phyloP scores from a whole-genome alignment of 257 asterid species.

The Euphrasia confusa region DNA sequence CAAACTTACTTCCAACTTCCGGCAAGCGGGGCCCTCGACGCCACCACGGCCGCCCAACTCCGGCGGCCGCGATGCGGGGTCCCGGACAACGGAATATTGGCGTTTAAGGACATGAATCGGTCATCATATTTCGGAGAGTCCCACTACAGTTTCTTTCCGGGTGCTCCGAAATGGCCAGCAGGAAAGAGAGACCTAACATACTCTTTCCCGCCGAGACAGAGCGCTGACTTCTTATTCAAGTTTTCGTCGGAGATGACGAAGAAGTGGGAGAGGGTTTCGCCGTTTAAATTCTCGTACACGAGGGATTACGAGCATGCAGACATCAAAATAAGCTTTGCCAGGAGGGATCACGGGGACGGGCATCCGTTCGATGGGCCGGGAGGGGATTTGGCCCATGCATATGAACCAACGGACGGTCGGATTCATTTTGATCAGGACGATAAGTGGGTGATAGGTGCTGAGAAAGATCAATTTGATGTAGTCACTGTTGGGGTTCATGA shows the following conservation, averaged over 20 bases:
- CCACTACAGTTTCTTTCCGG: not conserved
- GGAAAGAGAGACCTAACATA: not conserved
- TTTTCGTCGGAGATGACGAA: not conserved
- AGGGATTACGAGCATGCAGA: not conserved
- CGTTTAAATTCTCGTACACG: not conserved
- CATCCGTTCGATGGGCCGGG: conserved; percentile 12
- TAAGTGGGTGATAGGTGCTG: not conserved
- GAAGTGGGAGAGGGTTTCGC: not conserved
- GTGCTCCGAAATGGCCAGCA: not conserved
- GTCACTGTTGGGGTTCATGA: conserved; percentile 22
- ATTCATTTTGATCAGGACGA: conserved; percentile 19
- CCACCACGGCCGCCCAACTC: not conserved
- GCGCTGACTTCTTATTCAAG: not conserved
- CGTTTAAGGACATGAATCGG: too few species aligned
- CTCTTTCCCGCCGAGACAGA: not conserved
- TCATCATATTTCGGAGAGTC: too few species aligned
- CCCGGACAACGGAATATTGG: conserved; percentile 3
- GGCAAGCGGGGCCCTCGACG: conserved; percentile 10
- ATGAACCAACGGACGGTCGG: conserved; percentile 11
- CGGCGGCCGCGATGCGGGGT: conserved; percentile 3
- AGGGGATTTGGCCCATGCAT: not conserved
- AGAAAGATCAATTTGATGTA: not conserved
- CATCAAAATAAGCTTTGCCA: conserved; percentile 12
- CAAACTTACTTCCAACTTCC: conserved; percentile 11
- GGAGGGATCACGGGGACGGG: conserved; percentile 17